Base-by-base conservation (phyloP, 345 rosid genomes). In the Carallia brachiata region DNA sequence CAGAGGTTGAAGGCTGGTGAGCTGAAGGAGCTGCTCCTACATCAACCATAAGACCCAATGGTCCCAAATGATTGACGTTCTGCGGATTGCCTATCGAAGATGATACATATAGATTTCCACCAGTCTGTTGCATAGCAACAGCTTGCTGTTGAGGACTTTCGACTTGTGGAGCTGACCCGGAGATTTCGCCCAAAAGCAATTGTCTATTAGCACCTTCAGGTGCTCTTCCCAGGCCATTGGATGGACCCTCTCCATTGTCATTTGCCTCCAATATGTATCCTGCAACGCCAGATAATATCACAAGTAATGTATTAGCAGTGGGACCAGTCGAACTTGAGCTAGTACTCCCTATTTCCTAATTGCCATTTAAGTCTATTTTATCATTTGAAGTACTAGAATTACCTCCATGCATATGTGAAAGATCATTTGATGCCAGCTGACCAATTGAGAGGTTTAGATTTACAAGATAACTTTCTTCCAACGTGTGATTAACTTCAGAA, bases 331-430 rank as follows among this genome's bases (percentile, higher is more conserved):
- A 23, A 23, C 18, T 16, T 36, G 52, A 31, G 34, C 57, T 17
- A 23, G 23, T 23, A 28, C 30, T 56, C 57, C 7, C 5, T 7
- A 23, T 31, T 57, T 39, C n/a, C 39, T 37, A 62, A 23, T 3
- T 27, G 31, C 28, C 68, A 6, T 73, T 73, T 17, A 65, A 60
- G 66, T 73, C 70, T 56, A 65, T 56, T 18, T 2, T 65, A 15
- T 23, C 13, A 32, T 18, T 52, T 16, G 52, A 50, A 7, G 27
- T 27, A 52, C 73, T 52, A 36, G 52, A 62, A 40, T 5, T 30
- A 7, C 31, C 39, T 50, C 12, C 67, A 16, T 34, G 28, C 8
- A 53, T 36, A 52, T 32, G 28, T 8, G 44, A 36, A 8, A 50
- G 30, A 15, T 60, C 44, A 62, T 36, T 16, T 36, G 36, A 23